Percentiles rank a stretch among this genome's conserved stretches.
phyloP scores from a whole-genome alignment of 2,329 filamentous ascomycete species.

The Raffaelea arxii region DNA sequence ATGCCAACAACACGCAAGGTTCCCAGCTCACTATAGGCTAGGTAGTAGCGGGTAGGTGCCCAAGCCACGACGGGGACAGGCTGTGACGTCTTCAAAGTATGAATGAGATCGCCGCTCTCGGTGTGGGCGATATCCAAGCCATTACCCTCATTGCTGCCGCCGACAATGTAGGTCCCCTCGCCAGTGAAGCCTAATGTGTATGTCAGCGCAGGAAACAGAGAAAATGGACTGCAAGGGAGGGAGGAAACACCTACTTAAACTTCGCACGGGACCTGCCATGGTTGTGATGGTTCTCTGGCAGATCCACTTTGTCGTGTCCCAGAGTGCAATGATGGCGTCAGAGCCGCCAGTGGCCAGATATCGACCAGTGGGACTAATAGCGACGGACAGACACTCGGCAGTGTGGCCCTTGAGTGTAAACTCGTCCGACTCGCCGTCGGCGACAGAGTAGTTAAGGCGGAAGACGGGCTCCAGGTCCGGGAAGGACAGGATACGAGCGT shows the following conservation, averaged over 20 bases:
- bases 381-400: conserved; percentile 58
- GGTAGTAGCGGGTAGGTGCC: conserved; percentile 64
- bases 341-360: conserved; percentile 67
- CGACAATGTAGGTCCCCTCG: conserved; percentile 65
- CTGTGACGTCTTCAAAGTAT: conserved; percentile 59
- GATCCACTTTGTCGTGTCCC: conserved; percentile 71
- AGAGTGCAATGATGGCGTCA: conserved; percentile 66
- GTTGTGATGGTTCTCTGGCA: conserved; percentile 61
- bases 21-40: conserved; percentile 64
- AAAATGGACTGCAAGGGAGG: background rate
- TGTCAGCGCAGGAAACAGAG: background rate
- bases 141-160: conserved; percentile 62
- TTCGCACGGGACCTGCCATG: conserved; percentile 60
- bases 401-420: conserved; percentile 64
- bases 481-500: conserved; percentile 59
- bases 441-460: conserved; percentile 34
- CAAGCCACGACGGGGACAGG: conserved; percentile 60
- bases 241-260: conserved; percentile 42
- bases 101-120: conserved; percentile 63
- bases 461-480: conserved; percentile 50
- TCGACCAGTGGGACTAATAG: conserved; percentile 60
- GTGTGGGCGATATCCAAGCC: conserved; percentile 62
- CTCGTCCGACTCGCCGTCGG: conserved; percentile 26
- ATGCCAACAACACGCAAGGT: conserved; percentile 59
- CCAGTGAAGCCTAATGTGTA: conserved; percentile 56